phyloP scores from a whole-genome alignment of 2,329 filamentous ascomycete species.

The Thielaviopsis punctulata region DNA sequence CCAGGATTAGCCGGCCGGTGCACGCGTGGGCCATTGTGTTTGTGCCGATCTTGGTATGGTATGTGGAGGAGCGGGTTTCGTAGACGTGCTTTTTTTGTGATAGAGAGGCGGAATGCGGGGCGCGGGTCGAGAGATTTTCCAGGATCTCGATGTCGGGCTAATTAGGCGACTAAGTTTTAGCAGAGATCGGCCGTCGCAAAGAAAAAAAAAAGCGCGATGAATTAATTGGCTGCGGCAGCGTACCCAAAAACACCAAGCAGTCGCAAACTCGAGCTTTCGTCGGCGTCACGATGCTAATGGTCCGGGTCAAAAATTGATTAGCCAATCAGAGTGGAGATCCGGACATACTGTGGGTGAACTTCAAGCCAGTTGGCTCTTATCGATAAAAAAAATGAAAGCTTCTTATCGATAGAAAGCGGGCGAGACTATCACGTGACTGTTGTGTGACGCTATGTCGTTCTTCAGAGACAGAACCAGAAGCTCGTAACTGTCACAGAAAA shows the following conservation, averaged over 20 bases:
- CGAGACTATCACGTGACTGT: background rate
- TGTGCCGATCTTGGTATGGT: background rate
- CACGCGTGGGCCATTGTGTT: slow-evolving; percentile 4
- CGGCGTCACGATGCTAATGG: background rate
- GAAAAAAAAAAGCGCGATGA: background rate
- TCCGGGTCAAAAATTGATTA: background rate
- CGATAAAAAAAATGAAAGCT: too few species aligned
- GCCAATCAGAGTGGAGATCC: background rate
- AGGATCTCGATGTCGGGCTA: background rate
- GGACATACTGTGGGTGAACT: slow-evolving; percentile 3
- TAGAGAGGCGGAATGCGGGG: background rate
- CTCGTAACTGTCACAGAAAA: too few species aligned
- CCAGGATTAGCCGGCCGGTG: background rate
- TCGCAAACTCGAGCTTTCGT: background rate
- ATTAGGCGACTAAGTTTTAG: background rate
- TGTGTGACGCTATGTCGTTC: too few species aligned
- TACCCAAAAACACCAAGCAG: background rate
- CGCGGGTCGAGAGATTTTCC: background rate
- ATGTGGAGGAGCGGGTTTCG: background rate
- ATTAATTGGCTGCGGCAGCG: background rate
- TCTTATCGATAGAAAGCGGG: background rate
- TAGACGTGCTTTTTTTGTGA: background rate
- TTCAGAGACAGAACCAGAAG: too few species aligned
- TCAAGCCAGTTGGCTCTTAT: too few species aligned
- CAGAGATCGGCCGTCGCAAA: background rate